A percentile compares a stretch with the other conserved stretches of the same genome.
Evolutionary conservation across 352 stramenopile species (phyloP).

Genomic region (Pythium guiyangense): DNA sequence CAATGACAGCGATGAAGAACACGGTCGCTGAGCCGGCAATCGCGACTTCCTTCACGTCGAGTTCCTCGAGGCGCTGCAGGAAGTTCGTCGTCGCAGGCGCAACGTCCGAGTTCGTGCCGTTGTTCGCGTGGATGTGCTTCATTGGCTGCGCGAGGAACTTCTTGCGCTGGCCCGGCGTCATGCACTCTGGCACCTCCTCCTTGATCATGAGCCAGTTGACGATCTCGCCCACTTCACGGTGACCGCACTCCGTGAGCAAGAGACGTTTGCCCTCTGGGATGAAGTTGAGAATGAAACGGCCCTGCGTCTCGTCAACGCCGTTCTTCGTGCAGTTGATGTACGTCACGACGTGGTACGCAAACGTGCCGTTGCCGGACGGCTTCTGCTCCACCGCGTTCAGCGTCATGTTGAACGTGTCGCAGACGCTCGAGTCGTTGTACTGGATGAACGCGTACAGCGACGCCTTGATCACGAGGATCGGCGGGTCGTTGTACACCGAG

Average conservation of each 20-base stretch:
- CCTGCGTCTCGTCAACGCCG: conserved; percentile 63
- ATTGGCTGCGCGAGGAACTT: conserved; percentile 80
- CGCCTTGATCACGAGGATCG: conserved; percentile 76
- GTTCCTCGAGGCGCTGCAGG: conserved; percentile 48
- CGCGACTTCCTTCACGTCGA: conserved; percentile 64
- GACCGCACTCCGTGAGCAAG: conserved; percentile 76
- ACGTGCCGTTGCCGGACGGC: conserved; percentile 59
- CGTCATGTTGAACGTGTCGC: conserved; percentile 84
- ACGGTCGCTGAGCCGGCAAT: conserved; percentile 58
- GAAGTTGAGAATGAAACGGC: conserved; percentile 83
- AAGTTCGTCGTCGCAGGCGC: conserved; percentile 63
- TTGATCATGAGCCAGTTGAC: conserved; percentile 85
- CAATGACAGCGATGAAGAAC: conserved; percentile 55
- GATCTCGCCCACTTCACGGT: conserved; percentile 80
- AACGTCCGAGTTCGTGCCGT: conserved; percentile 39
- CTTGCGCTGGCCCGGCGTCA: conserved; percentile 74
- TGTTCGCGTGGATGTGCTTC: conserved; percentile 82
- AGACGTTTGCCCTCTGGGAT: conserved; percentile 79
- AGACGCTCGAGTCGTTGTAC: conserved; percentile 82
- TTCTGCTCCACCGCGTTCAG: conserved; percentile 84
- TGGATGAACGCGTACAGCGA: conserved; percentile 83
- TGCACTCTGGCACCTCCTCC: conserved; percentile 78
- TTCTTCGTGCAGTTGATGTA: conserved; percentile 86
- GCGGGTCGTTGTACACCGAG: conserved; percentile 80
- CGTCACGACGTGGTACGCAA: conserved; percentile 78